Conservation (phyloP, 1,284 basidiomycete genomes). For the Tylopilus sp. region DNA sequence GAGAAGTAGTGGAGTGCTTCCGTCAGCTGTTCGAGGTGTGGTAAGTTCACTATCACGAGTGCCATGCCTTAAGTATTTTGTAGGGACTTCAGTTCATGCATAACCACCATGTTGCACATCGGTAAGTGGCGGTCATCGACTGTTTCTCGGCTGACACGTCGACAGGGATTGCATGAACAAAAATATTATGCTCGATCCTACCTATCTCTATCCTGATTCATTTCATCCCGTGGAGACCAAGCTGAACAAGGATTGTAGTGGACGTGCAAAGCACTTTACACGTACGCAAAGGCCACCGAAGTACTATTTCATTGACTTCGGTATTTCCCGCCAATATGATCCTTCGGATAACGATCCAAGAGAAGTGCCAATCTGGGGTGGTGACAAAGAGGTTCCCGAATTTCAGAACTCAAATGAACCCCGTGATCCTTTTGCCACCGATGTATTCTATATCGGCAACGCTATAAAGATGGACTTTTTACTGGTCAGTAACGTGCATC, state of each 20-base stretch:
- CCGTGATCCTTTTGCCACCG: too few relatives aligned
- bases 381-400: conserved; percentile 14
- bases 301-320: background rate
- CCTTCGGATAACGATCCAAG: too few relatives aligned
- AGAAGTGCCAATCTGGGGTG: too few relatives aligned
- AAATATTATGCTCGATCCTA: conserved; percentile 17
- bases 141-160: background rate
- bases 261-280: too few relatives aligned
- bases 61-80: background rate
- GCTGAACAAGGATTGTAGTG: background rate
- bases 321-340: too few relatives aligned
- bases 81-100: background rate
- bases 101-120: too few relatives aligned
- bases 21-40: background rate
- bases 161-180: conserved; percentile 14
- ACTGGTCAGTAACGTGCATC: conserved; percentile 4
- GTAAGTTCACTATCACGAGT: background rate
- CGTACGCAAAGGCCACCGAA: background rate
- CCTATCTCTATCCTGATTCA: background rate
- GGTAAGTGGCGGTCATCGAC: background rate
- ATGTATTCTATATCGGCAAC: conserved; percentile 3
- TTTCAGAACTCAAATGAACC: conserved; percentile 15
- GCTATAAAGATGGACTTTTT: conserved; percentile 13
- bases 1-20: background rate
- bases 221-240: background rate